phyloP scores from a whole-genome alignment of 768 basidiomycete species.

The Boletus rubroflammeus region DNA sequence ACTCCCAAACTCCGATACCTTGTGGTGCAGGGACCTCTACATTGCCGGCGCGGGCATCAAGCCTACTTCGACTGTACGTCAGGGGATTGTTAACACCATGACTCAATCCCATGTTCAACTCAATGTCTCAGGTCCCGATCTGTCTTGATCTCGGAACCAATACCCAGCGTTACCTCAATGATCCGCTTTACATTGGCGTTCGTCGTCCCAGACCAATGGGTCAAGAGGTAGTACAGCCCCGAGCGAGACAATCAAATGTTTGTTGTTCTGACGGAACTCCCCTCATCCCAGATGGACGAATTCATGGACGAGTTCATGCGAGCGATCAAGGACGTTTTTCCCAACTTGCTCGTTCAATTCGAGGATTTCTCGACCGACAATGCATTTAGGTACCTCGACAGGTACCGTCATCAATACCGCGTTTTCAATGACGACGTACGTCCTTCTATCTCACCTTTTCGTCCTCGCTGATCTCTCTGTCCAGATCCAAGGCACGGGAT shows the following conservation, averaged over 20 bases:
- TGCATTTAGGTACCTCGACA: constrained; percentile 69
- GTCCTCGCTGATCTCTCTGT: not conserved
- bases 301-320: constrained; percentile 80
- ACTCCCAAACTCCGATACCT: not conserved
- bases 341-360: constrained; percentile 67
- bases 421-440: constrained; percentile 75
- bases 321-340: constrained; percentile 61
- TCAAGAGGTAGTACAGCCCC: constrained; percentile 36
- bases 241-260: not conserved
- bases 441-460: constrained; percentile 1
- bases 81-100: not conserved
- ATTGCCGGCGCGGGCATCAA: constrained; percentile 67
- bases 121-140: constrained; percentile 47
- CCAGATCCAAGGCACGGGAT: constrained; percentile 69
- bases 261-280: not conserved
- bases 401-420: constrained; percentile 53
- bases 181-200: constrained; percentile 75
- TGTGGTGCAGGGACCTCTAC: constrained; percentile 50
- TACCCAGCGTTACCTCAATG: constrained; percentile 58
- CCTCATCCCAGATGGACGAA: constrained; percentile 48
- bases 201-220: constrained; percentile 48
- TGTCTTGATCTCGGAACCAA: constrained; percentile 77
- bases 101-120: not conserved
- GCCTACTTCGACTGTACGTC: constrained; percentile 42
- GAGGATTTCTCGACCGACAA: constrained; percentile 79